Base-by-base conservation (phyloP, 2,329 filamentous ascomycete species). In the Paracoccidioides lutzii region DNA sequence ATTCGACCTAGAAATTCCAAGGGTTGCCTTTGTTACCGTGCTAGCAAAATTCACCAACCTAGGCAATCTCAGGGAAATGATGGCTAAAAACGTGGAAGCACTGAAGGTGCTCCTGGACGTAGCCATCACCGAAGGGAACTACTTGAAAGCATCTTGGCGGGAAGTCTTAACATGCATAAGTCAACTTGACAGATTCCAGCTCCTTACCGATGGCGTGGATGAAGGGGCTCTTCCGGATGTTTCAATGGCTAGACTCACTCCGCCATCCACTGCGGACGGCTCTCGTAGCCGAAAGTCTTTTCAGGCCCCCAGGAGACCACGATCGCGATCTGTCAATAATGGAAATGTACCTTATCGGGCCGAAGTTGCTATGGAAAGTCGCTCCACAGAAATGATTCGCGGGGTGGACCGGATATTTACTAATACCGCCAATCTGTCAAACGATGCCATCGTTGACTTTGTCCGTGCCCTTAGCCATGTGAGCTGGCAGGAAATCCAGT, bases 401-500 rank as follows among this genome's bases (percentile, higher is more conserved):
- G 85, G 87, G 32, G 90, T 98, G 3, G 94, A 98, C 70, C 82
- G 89, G 42, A 97, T 98, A 64, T 98, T 98, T 67, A 95, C 90
- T 50, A 95, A 94, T 66, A 97, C 93, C 0, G 91, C 90, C 7
- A 90, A 94, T 63, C 78, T 98, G 2, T 90, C 87, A 4, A 90
- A 90, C 57, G 90, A 96, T 62, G 90, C 91, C 3, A 98, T 98
- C 65, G 87, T 97, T 1, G 85, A 95, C 68, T 98, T 98, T 68
- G 91, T 95, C 52, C 84, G 84, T 55, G 90, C 93, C 0, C 74
- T 98, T 57, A 95, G 88, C 6, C 90, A 96, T 68, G 91, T 98
- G 61, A 97, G 91, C 71, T 97, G 93, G 93, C 91, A 97, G 66
- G 93, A 98, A 71, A 98, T 98, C 66, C 91, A 94, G 68, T 95